These are phyloP conservation scores for Phoenix dactylifera DNA, from an alignment of 176 grass and related monocot species.

Conservation along the genomic window DNA sequence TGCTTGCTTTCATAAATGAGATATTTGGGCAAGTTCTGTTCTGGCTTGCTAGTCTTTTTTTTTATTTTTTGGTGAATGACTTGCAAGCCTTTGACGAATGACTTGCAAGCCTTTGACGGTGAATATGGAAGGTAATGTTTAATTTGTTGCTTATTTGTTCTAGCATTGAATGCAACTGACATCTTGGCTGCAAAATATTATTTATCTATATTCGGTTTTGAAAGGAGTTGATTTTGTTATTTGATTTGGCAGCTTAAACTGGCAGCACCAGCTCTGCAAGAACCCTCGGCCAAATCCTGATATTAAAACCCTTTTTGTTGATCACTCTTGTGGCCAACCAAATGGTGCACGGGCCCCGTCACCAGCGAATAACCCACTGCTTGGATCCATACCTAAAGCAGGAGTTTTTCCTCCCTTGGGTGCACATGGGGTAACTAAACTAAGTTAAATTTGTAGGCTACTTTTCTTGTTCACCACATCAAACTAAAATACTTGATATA, in stretches of 20 bases:
- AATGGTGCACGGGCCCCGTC: constrained; percentile 96
- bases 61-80: too few relatives aligned
- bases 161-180: neutral
- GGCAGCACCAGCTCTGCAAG: constrained; percentile 99
- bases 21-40: too few relatives aligned
- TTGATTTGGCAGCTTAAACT: constrained; percentile 76
- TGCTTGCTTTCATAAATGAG: too few relatives aligned
- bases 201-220: constrained; percentile 3
- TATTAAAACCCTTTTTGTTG: constrained; percentile 99
- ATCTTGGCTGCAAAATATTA: neutral
- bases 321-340: constrained; percentile 91
- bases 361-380: constrained; percentile 74
- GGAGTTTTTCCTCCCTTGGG: constrained; percentile 89
- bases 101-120: too few relatives aligned
- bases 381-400: constrained; percentile 84
- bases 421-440: constrained; percentile 68
- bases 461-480: constrained; percentile 9
- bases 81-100: too few relatives aligned
- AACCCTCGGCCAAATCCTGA: constrained; percentile 98
- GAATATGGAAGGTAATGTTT: too few relatives aligned
- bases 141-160: neutral
- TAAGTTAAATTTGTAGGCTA: neutral
- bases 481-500: constrained; percentile 12
- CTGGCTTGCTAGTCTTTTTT: too few relatives aligned
- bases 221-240: constrained; percentile 12